Percentiles rank a stretch among this genome's conserved stretches.
Conservation (phyloP, 345 rosid species). For the Sonneratia alba region DNA sequence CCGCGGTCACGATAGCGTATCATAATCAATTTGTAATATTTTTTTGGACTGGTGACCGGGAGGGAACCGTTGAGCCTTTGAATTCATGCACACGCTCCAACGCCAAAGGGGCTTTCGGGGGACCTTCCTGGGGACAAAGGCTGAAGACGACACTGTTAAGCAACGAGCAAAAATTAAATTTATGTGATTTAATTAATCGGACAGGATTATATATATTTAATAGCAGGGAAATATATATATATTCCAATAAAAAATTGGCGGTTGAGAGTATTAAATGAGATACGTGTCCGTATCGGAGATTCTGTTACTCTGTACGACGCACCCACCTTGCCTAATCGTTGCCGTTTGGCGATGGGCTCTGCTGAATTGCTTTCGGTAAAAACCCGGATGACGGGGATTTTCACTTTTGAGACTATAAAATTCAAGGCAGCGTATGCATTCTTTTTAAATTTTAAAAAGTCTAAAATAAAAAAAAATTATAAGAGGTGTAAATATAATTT, state of each 20-base stretch:
- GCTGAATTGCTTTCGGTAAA: neutral
- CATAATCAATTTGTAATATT: too few relatives aligned
- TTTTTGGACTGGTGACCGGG: neutral
- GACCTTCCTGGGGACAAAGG: conserved; percentile 30
- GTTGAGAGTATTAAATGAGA: conserved; percentile 19
- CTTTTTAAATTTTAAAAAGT: too few relatives aligned
- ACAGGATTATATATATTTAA: neutral
- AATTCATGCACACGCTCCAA: conserved; percentile 29
- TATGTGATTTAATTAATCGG: neutral
- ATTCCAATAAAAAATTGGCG: neutral
- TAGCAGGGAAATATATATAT: neutral
- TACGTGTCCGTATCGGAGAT: conserved; percentile 20
- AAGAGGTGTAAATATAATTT: too few relatives aligned
- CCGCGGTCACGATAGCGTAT: too few relatives aligned
- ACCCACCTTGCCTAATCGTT: conserved; percentile 28
- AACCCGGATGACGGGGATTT: too few relatives aligned
- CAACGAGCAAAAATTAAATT: neutral
- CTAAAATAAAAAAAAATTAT: too few relatives aligned
- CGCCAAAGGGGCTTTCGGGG: conserved; percentile 20
- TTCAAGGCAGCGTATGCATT: too few relatives aligned
- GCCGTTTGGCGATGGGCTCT: conserved; percentile 5
- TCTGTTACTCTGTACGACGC: conserved; percentile 48
- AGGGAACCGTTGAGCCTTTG: neutral
- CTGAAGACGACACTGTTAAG: conserved; percentile 7
- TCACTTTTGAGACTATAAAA: too few relatives aligned